Evolutionary conservation across 106 monocot species (phyloP).

Genomic region (Acorus gramineus): DNA sequence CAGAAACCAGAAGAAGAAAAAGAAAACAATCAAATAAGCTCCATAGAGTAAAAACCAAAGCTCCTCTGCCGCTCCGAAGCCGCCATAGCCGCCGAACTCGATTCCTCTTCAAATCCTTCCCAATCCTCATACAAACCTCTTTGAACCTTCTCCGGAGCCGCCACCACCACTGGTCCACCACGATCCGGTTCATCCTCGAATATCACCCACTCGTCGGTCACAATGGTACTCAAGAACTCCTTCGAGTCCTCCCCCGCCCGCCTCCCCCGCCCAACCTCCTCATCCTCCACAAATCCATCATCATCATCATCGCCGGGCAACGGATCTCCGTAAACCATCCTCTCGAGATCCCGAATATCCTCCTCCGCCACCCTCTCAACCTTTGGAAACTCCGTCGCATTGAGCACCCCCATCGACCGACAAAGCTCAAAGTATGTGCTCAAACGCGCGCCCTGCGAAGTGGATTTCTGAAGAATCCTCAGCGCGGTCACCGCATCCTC

Average conservation of each 20-base stretch:
- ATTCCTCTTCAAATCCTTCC: too few relatives aligned
- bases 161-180: too few relatives aligned
- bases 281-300: background rate
- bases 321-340: conserved; percentile 8
- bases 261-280: background rate
- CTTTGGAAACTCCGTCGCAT: conserved; percentile 36
- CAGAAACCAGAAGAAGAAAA: too few relatives aligned
- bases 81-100: conserved; percentile 10
- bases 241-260: background rate
- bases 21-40: too few relatives aligned
- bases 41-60: background rate
- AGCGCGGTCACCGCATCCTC: conserved; percentile 25
- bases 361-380: conserved; percentile 59
- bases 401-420: conserved; percentile 47
- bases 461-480: conserved; percentile 40
- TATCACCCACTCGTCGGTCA: conserved; percentile 58
- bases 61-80: background rate
- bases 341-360: conserved; percentile 58
- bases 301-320: background rate
- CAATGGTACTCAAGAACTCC: conserved; percentile 15
- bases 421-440: conserved; percentile 53
- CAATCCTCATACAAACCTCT: too few relatives aligned
- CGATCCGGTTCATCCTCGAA: conserved; percentile 31
- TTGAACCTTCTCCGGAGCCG: too few relatives aligned
- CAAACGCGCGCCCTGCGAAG: conserved; percentile 41